Base-by-base conservation (phyloP, 768 basidiomycete genomes). In the Mycena galopus region DNA sequence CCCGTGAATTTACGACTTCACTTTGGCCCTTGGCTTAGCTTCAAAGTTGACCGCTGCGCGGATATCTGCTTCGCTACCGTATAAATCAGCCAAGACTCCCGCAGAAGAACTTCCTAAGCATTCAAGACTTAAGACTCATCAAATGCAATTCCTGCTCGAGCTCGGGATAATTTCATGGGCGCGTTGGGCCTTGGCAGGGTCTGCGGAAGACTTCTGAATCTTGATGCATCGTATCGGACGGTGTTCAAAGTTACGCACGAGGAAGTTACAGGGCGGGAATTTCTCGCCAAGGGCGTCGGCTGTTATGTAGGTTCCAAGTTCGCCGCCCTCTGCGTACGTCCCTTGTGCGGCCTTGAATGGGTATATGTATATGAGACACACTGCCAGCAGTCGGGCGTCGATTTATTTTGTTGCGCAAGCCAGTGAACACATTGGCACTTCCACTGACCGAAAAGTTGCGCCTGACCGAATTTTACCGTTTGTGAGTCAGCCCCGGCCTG, bases 251-350 rank as follows among this genome's bases (percentile, higher is more conserved):
- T 44, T 62, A 30, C 59, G 11, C 19, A 17, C 29, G 4, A 27
- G 39, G 14, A 60, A 59, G 58, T 21, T 60, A 39, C 58, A 44
- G 14, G 59, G 39, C 60, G 60, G 44, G 44, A 3, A 8, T 59
- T 47, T 7, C 42, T 29, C 23, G 51, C 66, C 66, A 59, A 67
- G 66, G 27, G 51, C 50, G 63, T 17, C 66, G 66, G 44, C 44
- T 59, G 57, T 59, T 67, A 59, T 50, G 66, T 67, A 59, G 33
- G 14, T 35, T 33, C 55, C 21, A 4, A 21, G 35, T 23, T 62
- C 42, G 39, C 55, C 56, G 32, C 19, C 42, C 42, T 25, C 29
- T 29, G 60, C 19, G 44, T 62, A 62, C 60, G 39, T 62, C 19
- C 29, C 19, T 27, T 21, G n/a, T n/a, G 21, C 47, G 47, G 47